Base-by-base conservation (phyloP, 805 yeast species). In the Pichia gijzeniarum region DNA sequence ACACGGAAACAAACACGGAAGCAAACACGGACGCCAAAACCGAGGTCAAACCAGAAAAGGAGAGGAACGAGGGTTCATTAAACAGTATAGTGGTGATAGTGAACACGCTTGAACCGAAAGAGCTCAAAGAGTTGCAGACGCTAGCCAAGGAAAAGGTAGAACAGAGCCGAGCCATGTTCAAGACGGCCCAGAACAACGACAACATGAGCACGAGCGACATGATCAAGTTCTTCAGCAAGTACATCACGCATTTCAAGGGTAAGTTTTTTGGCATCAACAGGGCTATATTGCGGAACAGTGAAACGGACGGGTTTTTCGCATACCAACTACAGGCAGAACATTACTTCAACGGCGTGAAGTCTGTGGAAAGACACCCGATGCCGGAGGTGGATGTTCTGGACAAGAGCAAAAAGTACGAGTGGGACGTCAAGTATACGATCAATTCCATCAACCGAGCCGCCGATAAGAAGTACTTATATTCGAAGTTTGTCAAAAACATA, bases 261-360 rank as follows among this genome's bases (percentile, higher is more conserved):
- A 51, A 52, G 31, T 57, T 53, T 38, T 44, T 35, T 19, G 31
- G 31, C 18, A 40, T 56, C 10, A 62, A 57, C 45, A 39, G 49
- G 25, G 12, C n/a, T 10, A 48, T 53, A 14, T 47, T 53, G 32
- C 35, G 30, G 38, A 44, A 48, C 43, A 56, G 52, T 20, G 35
- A 40, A 12, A 40, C 49, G 1, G 38, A 49, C 16, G 52, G 50
- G 18, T 45, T 50, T 20, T 51, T 65, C 38, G 77, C 77, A 13
- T 71, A 68, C 51, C 62, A 63, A 35, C 49, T 75, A 9, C 51
- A 50, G 5, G 61, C 69, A 0, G 55, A 61, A 9, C 72, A 72
- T 52, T 53, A 48, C 21, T 64, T 70, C 45, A 60, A 69, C 40
- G 70, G 63, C n/a, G 43, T 56, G n/a, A 51, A 41, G 14, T 51